These are phyloP conservation scores for Lunularia cruciata DNA, from an alignment of 225 moss, liverwort and hornwort species.

Conservation along the genomic window DNA sequence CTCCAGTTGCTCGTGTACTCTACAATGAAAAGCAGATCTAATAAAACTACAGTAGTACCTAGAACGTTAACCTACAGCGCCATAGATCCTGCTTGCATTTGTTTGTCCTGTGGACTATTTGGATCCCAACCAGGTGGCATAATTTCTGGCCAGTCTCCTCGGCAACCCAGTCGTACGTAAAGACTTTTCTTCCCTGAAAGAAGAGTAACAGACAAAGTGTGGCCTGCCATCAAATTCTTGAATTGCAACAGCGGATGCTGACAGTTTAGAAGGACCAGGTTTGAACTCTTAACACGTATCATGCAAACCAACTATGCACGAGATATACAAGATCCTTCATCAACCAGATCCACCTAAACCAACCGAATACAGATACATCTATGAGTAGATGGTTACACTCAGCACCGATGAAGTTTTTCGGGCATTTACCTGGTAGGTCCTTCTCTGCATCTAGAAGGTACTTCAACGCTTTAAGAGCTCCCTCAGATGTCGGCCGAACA, in stretches of 20 bases:
- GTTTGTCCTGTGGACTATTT: slow-evolving; percentile 33
- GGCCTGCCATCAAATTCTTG: too few species aligned
- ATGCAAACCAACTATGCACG: too few species aligned
- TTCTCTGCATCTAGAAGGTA: slow-evolving; percentile 73
- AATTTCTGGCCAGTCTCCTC: slow-evolving; percentile 96
- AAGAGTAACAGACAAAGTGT: too few species aligned
- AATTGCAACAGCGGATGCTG: too few species aligned
- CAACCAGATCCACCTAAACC: background rate
- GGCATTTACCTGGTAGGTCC: slow-evolving; percentile 66
- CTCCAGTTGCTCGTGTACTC: too few species aligned
- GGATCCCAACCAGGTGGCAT: slow-evolving; percentile 99
- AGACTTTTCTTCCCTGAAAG: slow-evolving; percentile 83
- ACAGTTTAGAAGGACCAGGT: too few species aligned
- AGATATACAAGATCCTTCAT: background rate
- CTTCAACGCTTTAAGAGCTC: slow-evolving; percentile 80
- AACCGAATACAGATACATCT: background rate
- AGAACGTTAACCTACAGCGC: slow-evolving; percentile 36
- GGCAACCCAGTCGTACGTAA: slow-evolving; percentile 84
- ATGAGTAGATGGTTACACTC: background rate
- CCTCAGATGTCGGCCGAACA: slow-evolving; percentile 78
- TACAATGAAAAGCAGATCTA: too few species aligned
- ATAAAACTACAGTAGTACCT: too few species aligned
- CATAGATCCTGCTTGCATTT: slow-evolving; percentile 29
- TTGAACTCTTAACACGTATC: too few species aligned
- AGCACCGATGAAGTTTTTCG: background rate